Base-by-base conservation (phyloP, 2,329 filamentous ascomycete genomes). In the Cordyceps pruinosa region DNA sequence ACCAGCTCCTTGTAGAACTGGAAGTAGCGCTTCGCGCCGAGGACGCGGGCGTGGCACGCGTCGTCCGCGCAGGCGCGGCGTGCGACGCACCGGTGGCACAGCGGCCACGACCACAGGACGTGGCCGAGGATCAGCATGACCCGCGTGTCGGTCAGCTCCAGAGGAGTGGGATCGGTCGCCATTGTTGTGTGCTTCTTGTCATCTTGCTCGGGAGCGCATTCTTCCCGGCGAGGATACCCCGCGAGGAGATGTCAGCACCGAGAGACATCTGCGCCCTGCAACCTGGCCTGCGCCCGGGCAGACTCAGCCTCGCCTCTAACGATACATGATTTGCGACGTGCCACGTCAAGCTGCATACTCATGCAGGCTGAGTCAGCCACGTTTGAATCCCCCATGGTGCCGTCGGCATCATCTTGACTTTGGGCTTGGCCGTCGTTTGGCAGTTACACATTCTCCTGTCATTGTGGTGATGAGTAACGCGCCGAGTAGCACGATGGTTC, bases 1-100 rank as follows among this genome's bases (percentile, higher is more conserved):
- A 50, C 28, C n/a, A 50, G n/a, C 19, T n/a, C 32, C n/a, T 50
- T 50, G 47, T 50, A 50, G 47, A 50, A 50, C 13, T 15, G 47
- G 28, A 37, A 50, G 34, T 50, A 50, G 19, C 47, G 47, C 34
- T 25, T 49, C 8, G 6, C 10, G 19, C 47, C 17, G 8, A 23
- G 19, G 10, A 23, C 47, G 34, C 47, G 30, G 9, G 6, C n/a
- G 19, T 23, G 23, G 47, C 47, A 50, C 10, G 21, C 47, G 34
- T 50, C 32, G 19, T 50, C 30, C 30, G 8, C 25, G 47, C 47
- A 50, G 30, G 19, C n/a, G 19, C 32, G 47, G 5, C 30, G 10
- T 10, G 34, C 34, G n/a, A n/a, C 13, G n/a, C 47, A 50, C 13
- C 9, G 1, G 25, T 4, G 8, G 32, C 47, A 50, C 12, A 35